A percentile compares a stretch with the other conserved stretches of the same genome.
These are phyloP conservation scores for Apiotrichum domesticum DNA, from an alignment of 1,284 basidiomycete species.

Conservation along the genomic window DNA sequence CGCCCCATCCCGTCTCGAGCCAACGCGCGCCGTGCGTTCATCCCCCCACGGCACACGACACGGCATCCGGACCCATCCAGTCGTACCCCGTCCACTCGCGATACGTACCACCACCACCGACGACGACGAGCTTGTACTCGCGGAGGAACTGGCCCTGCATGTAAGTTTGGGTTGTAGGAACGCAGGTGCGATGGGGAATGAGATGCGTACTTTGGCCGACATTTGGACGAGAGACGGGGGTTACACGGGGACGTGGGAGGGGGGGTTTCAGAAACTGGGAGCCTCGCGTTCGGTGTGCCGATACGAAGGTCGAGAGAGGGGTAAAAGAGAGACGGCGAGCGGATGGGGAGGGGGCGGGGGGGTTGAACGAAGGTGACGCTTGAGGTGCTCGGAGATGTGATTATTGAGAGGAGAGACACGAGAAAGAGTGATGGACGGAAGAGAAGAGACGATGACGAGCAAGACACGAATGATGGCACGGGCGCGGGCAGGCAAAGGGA, in stretches of 20 bases:
- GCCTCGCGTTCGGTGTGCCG: too few relatives aligned
- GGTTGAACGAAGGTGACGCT: background rate
- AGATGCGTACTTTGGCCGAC: constrained; percentile 7
- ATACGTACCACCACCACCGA: constrained; percentile 86
- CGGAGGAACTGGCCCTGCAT: constrained; percentile 79
- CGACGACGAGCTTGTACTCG: constrained; percentile 95
- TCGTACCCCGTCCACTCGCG: background rate
- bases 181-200: background rate
- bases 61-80: background rate
- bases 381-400: too few relatives aligned
- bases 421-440: too few relatives aligned
- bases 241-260: background rate
- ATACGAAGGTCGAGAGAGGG: too few relatives aligned
- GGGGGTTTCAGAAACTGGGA: background rate
- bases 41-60: background rate
- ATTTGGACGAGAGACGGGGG: background rate
- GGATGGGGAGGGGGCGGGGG: background rate
- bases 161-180: background rate
- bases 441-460: too few relatives aligned
- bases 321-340: too few relatives aligned
- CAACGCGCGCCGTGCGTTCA: too few relatives aligned
- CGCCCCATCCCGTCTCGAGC: too few relatives aligned
- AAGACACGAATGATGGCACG: background rate
- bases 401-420: too few relatives aligned
- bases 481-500: background rate